Evolutionary conservation across 2,329 filamentous ascomycete genomes (phyloP).

Genomic region (Lojkania enalia): DNA sequence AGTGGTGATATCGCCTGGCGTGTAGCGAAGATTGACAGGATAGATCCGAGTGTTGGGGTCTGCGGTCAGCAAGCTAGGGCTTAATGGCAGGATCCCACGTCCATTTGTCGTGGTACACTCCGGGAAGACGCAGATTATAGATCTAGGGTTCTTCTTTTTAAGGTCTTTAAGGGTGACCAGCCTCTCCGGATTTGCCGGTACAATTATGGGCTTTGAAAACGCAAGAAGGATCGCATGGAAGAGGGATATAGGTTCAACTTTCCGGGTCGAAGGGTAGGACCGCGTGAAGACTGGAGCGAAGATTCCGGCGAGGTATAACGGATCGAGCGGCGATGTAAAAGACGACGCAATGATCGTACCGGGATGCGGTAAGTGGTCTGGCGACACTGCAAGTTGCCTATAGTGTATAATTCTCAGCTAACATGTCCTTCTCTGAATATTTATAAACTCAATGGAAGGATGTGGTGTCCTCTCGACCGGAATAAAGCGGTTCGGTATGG

Average conservation of each 20-base stretch:
- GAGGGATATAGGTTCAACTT: conserved; percentile 77
- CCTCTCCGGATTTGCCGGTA: conserved; percentile 36
- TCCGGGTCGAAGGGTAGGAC: conserved; percentile 73
- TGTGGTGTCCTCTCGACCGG: conserved; percentile 9
- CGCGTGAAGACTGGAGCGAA: conserved; percentile 95
- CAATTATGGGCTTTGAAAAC: conserved; percentile 60
- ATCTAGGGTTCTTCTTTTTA: conserved; percentile 67
- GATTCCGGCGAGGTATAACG: conserved; percentile 90
- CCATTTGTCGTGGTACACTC: conserved; percentile 96
- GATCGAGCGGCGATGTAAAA: conserved; percentile 90
- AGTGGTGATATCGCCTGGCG: conserved; percentile 85
- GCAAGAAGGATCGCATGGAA: conserved; percentile 74
- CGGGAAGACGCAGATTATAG: conserved; percentile 84
- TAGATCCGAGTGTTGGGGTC: conserved; percentile 76
- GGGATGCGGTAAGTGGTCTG: conserved; percentile 72
- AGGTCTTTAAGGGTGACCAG: conserved; percentile 53
- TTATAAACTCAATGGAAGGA: neutral
- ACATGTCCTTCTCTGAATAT: conserved; percentile 59
- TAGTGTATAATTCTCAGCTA: conserved; percentile 84
- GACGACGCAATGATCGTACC: conserved; percentile 85
- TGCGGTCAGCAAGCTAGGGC: conserved; percentile 72
- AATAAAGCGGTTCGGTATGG: neutral
- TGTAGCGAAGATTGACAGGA: conserved; percentile 87
- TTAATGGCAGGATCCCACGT: conserved; percentile 82
- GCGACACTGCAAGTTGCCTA: conserved; percentile 41